Percentiles rank a stretch among this genome's conserved stretches.
phyloP scores from a whole-genome alignment of 345 rosid genomes.

The Lepidium didymum region DNA sequence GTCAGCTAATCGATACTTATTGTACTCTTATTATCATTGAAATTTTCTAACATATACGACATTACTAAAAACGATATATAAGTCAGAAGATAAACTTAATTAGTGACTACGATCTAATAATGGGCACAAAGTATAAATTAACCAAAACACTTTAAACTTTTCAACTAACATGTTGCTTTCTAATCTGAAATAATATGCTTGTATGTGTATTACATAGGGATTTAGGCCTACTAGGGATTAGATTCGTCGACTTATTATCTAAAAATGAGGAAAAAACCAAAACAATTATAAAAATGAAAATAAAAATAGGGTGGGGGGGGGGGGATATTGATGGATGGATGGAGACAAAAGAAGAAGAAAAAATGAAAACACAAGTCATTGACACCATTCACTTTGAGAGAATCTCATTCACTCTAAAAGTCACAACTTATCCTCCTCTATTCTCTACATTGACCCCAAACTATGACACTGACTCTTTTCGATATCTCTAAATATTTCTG shows the following conservation, averaged over 20 bases:
- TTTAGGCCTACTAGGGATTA: slow-evolving; percentile 2
- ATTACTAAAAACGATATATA: not conserved
- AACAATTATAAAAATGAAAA: not conserved
- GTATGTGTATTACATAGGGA: not conserved
- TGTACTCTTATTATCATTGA: too few species aligned
- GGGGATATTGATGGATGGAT: slow-evolving; percentile 24
- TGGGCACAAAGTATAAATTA: slow-evolving; percentile 6
- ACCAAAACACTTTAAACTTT: slow-evolving; percentile 13
- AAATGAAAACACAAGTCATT: slow-evolving; percentile 12
- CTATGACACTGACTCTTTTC: slow-evolving; percentile 1
- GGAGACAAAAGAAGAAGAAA: slow-evolving; percentile 10
- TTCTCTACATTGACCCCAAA: slow-evolving; percentile 26
- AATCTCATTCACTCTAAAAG: slow-evolving; percentile 35
- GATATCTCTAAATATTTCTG: not conserved
- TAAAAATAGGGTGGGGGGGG: slow-evolving; percentile 19
- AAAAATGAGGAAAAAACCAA: not conserved
- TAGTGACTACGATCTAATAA: not conserved
- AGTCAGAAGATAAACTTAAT: not conserved
- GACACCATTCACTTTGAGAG: slow-evolving; percentile 31
- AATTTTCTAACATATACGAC: not conserved
- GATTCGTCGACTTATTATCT: slow-evolving; percentile 10
- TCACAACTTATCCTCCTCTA: slow-evolving; percentile 27
- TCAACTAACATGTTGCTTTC: slow-evolving; percentile 19
- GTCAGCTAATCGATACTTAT: too few species aligned
- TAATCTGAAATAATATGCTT: not conserved